Evolutionary conservation across 2,329 filamentous ascomycete species (phyloP).

Genomic region (Ceratocystiopsis sp.): DNA sequence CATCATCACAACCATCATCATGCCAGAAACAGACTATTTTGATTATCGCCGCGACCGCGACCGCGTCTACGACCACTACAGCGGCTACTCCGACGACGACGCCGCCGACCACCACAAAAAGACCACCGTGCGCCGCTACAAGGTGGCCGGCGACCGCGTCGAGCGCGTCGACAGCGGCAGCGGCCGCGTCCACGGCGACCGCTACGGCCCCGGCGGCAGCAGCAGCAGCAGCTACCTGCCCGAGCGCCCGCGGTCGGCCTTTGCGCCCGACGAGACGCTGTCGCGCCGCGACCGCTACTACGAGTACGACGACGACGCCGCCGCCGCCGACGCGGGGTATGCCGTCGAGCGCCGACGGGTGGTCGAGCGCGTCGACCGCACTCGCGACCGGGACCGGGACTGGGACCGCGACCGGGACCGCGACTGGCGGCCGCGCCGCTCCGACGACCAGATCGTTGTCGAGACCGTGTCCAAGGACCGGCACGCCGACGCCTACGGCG

Average conservation of each 20-base stretch:
- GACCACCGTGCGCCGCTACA: slow-evolving; percentile 36
- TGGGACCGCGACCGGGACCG: slow-evolving; percentile 22
- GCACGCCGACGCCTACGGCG: slow-evolving; percentile 25
- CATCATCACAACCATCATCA: slow-evolving; percentile 17
- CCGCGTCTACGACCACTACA: not conserved
- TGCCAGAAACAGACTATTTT: slow-evolving; percentile 8
- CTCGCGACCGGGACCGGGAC: slow-evolving; percentile 20
- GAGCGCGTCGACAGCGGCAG: slow-evolving; percentile 17
- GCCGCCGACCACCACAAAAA: slow-evolving; percentile 20
- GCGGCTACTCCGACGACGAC: slow-evolving; percentile 18
- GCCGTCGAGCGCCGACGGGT: slow-evolving; percentile 18
- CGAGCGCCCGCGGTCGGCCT: slow-evolving; percentile 34
- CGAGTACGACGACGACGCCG: slow-evolving; percentile 10
- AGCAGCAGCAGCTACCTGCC: slow-evolving; percentile 27
- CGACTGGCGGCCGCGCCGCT: slow-evolving; percentile 20
- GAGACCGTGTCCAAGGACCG: slow-evolving; percentile 36
- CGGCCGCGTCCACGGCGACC: slow-evolving; percentile 12
- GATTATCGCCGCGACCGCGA: slow-evolving; percentile 4
- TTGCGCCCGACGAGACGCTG: slow-evolving; percentile 20
- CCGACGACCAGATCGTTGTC: slow-evolving; percentile 28
- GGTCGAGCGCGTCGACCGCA: slow-evolving; percentile 19
- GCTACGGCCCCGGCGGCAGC: slow-evolving; percentile 21
- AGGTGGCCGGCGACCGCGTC: slow-evolving; percentile 25
- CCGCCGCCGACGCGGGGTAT: slow-evolving; percentile 10
- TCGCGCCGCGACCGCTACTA: slow-evolving; percentile 12